Evolutionary conservation across 2,329 filamentous ascomycete species (phyloP), one percentile per base, ranked within the genome.

Genomic region (Fusarium siculi): DNA sequence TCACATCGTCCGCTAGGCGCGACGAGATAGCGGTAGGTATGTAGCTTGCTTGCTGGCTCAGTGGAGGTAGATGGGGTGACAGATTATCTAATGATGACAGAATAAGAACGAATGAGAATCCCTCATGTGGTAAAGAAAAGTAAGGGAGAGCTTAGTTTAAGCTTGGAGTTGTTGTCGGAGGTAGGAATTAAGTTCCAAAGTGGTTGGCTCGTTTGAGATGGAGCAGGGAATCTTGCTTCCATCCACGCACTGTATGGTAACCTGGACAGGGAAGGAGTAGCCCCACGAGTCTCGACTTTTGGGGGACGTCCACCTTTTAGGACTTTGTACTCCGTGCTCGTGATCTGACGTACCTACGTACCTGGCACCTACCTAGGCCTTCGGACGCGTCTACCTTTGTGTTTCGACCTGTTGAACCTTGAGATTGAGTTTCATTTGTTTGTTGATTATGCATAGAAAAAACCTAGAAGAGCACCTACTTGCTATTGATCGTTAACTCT

Each of bases 201-300:
- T 50, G 43, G 67, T 65, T 73, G 67, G 71, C 63, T 72, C 58
- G 71, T 74, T 74, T 74, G 63, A 71, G 71, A 72, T 71, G 66
- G 32, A 73, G 49, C 61, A 61, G 62, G 58, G 44, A 60, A 59
- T 56, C 54, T 63, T 50, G 59, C 65, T 54, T 42, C 55, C 23
- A 54, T 42, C 55, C 23, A 62, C 65, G 50, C 70, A 74, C 70
- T 72, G 71, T 73, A 72, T 25, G 50, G 63, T 54, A 64, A 71
- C 55, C 57, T 53, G 32, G 52, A 42, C 58, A 63, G 43, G 68
- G 57, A 68, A 74, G 70, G 70, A 71, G 62, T 55, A 67, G 71
- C 67, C 71, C 71, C 71, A 73, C 71, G 71, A 73, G 58, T 52
- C 43, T 63, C 32, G 36, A 63, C 21, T 49, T 37, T 58, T 68